These are phyloP conservation scores for Clavariopsis aquatica DNA, from an alignment of 495 filamentous ascomycete species.

Conservation along the genomic window DNA sequence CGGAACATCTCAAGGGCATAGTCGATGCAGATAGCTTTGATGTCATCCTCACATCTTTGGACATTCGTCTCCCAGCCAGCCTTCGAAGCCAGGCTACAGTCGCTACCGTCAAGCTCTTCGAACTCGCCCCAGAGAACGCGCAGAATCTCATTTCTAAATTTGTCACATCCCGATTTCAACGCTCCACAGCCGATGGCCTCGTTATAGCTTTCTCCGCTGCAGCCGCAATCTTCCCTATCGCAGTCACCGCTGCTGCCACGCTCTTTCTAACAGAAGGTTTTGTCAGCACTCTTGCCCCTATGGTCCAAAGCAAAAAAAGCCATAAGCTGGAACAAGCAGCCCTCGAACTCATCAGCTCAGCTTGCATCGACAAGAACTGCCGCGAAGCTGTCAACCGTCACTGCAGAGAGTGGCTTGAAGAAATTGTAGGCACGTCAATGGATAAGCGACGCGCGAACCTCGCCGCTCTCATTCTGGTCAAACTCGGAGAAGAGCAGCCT, in stretches of 20 bases:
- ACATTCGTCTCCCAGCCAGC: slow-evolving; percentile 67
- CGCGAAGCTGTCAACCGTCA: slow-evolving; percentile 77
- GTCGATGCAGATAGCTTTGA: slow-evolving; percentile 79
- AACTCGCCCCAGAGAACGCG: slow-evolving; percentile 68
- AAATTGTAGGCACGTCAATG: slow-evolving; percentile 64
- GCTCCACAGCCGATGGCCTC: slow-evolving; percentile 58
- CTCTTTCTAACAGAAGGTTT: slow-evolving; percentile 88
- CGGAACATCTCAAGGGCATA: slow-evolving; percentile 59
- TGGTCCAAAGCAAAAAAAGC: slow-evolving; percentile 60
- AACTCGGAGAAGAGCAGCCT: slow-evolving; percentile 46
- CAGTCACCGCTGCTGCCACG: slow-evolving; percentile 64
- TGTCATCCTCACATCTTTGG: slow-evolving; percentile 73
- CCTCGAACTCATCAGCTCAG: slow-evolving; percentile 85
- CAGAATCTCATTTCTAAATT: slow-evolving; percentile 65
- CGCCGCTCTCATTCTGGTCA: slow-evolving; percentile 75
- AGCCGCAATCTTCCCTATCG: slow-evolving; percentile 81
- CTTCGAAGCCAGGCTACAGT: slow-evolving; percentile 74
- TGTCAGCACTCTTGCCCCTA: slow-evolving; percentile 63
- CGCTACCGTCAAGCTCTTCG: slow-evolving; percentile 76
- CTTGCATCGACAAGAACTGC: slow-evolving; percentile 77
- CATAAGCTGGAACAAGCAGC: slow-evolving; percentile 69
- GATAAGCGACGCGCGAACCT: slow-evolving; percentile 61
- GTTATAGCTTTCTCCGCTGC: slow-evolving; percentile 85
- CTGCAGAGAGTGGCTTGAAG: slow-evolving; percentile 79
- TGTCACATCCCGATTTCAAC: slow-evolving; percentile 58